These are phyloP conservation scores for button mushroom (Agaricus bisporus) DNA, from an alignment of 768 basidiomycete genomes.

Conservation along the genomic window DNA sequence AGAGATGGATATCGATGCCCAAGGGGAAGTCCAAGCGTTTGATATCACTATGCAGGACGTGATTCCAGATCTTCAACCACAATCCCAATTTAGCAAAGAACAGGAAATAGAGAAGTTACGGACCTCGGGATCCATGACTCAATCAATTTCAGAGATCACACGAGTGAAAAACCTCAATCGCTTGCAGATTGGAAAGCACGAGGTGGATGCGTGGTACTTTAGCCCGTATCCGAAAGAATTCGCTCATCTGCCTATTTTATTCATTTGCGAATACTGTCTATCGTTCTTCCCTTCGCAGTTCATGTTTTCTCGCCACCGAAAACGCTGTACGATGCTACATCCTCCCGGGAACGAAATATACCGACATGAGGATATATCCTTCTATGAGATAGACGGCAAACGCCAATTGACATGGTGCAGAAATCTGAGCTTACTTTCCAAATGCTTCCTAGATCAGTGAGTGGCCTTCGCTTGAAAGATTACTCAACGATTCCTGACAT, in stretches of 20 bases:
- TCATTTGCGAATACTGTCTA: conserved; percentile 98
- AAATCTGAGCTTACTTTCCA: conserved; percentile 92
- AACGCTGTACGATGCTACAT: conserved; percentile 84
- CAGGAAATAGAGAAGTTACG: conserved; percentile 98
- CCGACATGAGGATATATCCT: conserved; percentile 93
- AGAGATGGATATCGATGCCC: conserved; percentile 72
- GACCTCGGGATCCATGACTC: conserved; percentile 98
- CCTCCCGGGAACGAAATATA: conserved; percentile 99
- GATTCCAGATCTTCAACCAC: conserved; percentile 44
- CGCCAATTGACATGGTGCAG: conserved; percentile 95
- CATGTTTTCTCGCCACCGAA: conserved; percentile 89
- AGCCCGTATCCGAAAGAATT: conserved; percentile 98
- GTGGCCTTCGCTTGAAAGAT: conserved; percentile 25
- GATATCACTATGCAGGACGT: conserved; percentile 53
- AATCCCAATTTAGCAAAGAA: conserved; percentile 84
- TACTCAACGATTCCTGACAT: conserved; percentile 17
- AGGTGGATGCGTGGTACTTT: conserved; percentile 99
- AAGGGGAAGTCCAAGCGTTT: conserved; percentile 66
- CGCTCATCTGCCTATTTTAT: conserved; percentile 90
- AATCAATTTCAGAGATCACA: conserved; percentile 95
- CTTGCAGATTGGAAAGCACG: conserved; percentile 91
- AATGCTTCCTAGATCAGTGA: conserved; percentile 97
- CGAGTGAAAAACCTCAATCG: conserved; percentile 98
- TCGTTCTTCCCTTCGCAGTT: conserved; percentile 86
- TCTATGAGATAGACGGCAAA: conserved; percentile 98